Base-by-base conservation (phyloP, 2,329 filamentous ascomycete species). In the Venturiaceae sp. region DNA sequence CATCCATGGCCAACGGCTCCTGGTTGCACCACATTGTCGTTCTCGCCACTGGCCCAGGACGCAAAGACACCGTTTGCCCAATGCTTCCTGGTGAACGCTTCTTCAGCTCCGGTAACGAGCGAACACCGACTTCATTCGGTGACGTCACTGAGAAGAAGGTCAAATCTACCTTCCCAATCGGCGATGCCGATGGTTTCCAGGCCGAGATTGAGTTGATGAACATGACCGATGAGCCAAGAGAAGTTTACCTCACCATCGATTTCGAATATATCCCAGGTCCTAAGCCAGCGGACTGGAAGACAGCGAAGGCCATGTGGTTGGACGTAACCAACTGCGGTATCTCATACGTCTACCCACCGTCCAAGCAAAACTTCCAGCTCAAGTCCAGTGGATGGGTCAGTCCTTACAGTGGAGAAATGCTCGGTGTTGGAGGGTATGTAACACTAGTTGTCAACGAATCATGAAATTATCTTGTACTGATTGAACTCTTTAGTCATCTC, bases 1-100 rank as follows among this genome's bases (percentile, higher is more conserved):
- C 55, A 19, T 58, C 58, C 26, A 58, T 26, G 11, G 21, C 8
- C 23, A 58, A 58, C 19, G 55, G 55, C 9, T 11, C 58, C 9
- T 58, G 55, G 54, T 30, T 56, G 34, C 54, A 56, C 34, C 54
- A 56, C 23, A 28, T 54, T 9, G 54, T 57, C 39, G 14, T 56
- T 36, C 9, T 54, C 11, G 37, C 26, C 11, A 23, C 13, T 28
- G 54, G 54, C 9, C 9, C 9, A 14, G 37, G 54, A 9, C 13
- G 28, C 9, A 14, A 9, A 9, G 54, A 57, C 28, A 32, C 9
- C 23, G 54, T 57, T 11, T 57, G 54, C 54, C 9, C 11, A 9
- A 13, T 14, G 9, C n/a, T n/a, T n/a, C 33, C 33, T 14, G 54
- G 11, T 11, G 54, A 57, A 26, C 34, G 54, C 9, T 57, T 57